Evolutionary conservation across 768 basidiomycete species (phyloP), one percentile per base, ranked within the genome.

Genomic region (Suillus subalutaceus): DNA sequence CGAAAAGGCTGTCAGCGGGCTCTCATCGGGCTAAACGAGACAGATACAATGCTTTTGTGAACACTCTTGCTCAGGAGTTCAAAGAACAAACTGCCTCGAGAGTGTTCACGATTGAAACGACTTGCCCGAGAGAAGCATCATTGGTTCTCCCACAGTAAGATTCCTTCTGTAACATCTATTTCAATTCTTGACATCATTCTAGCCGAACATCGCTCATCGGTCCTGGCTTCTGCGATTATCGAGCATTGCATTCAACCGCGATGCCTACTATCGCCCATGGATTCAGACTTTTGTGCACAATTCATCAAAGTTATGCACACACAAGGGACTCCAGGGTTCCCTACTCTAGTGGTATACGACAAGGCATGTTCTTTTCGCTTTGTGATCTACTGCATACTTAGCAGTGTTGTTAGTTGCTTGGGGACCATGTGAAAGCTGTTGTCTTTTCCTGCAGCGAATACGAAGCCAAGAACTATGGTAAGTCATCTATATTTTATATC

Each of bases 401-500:
- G 48, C 66, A n/a, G 12, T 44, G 44, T n/a, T 53, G 43, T 30
- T 71, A 97, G 94, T 79, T 98, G 43, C 88, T 99, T 30, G 89
- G 89, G 9, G 92, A 94, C 52, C 90, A 93, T 68, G 84, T 97
- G 61, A 90, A 92, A 62, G 88, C 90, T 7, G 85, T 96, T 13
- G 82, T 98, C 30, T 97, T 96, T 76, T 92, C 94, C 1, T 96
- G 95, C 72, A 97, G 96, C 69, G 97, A 97, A 79, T 94, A 94
- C 70, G 96, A 99, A 78, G 96, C 95, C 15, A 88, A 91, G 61
- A 99, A 98, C 77, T 96, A 95, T 72, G 96, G 96, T 93, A 72
- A 40, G 82, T 40, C 13, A 41, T 75, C 48, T 40, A 62, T 26
- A 40, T 48, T 13, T 44, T 6, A 41, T 50, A 50, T 44, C 65